These are phyloP conservation scores for Closterium sp. DNA, from an alignment of 139 green algal genomes.

Conservation along the genomic window DNA sequence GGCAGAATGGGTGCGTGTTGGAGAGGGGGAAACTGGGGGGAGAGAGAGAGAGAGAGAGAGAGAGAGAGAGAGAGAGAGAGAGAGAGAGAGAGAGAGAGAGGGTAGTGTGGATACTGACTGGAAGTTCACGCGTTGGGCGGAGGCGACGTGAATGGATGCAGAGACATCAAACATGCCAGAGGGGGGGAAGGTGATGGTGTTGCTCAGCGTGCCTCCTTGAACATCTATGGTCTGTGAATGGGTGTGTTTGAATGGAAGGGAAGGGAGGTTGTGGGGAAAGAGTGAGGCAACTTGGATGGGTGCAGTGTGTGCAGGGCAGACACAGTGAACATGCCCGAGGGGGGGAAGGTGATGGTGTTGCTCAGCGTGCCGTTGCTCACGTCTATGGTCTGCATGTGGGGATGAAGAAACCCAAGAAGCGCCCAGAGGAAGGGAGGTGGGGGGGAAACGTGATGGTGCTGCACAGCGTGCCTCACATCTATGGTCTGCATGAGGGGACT, in stretches of 20 bases:
- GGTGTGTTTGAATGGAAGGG: too few relatives aligned
- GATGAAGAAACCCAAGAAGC: background rate
- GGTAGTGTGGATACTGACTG: background rate
- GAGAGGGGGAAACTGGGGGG: background rate
- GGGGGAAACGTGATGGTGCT: background rate
- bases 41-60: background rate
- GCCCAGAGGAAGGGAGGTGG: background rate
- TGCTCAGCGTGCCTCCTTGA: constrained; percentile 63
- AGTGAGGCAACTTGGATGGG: too few relatives aligned
- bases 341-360: constrained; percentile 89
- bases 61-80: background rate
- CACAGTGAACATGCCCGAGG: constrained; percentile 78
- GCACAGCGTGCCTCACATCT: too few relatives aligned
- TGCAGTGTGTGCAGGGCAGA: too few relatives aligned
- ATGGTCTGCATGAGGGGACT: background rate
- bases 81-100: too few relatives aligned
- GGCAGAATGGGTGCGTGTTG: background rate
- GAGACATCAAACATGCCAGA: constrained; percentile 79
- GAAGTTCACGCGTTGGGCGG: constrained; percentile 44
- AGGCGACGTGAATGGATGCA: too few relatives aligned
- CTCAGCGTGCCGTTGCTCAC: constrained; percentile 60
- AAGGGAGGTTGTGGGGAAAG: too few relatives aligned
- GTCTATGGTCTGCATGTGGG: constrained; percentile 76
- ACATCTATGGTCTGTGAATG: constrained; percentile 79
- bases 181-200: constrained; percentile 86